A percentile compares a stretch with the other conserved stretches of the same genome.
These are phyloP conservation scores for Yamadazyma aaseri DNA, from an alignment of 1,139 yeast species.

Conservation along the genomic window DNA sequence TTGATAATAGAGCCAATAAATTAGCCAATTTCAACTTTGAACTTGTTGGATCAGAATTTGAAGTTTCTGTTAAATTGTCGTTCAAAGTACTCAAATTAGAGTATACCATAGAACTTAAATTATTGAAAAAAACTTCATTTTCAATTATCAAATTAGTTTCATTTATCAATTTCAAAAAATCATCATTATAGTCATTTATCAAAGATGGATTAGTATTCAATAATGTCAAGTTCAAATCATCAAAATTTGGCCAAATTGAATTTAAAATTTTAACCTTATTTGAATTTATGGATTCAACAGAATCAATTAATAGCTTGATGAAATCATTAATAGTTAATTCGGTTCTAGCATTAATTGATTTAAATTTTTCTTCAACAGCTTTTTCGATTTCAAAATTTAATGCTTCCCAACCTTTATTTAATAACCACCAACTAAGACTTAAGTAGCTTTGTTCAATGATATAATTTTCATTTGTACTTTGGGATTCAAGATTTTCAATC, in stretches of 20 bases:
- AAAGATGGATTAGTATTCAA: slow-evolving; percentile 46
- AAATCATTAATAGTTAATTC: slow-evolving; percentile 66
- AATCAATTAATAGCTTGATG: slow-evolving; percentile 22
- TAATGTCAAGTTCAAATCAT: slow-evolving; percentile 43
- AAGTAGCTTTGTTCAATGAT: slow-evolving; percentile 79
- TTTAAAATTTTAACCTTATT: slow-evolving; percentile 24
- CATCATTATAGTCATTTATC: slow-evolving; percentile 37
- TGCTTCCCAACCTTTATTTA: slow-evolving; percentile 79
- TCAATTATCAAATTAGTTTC: slow-evolving; percentile 40
- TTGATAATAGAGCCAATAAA: slow-evolving; percentile 63
- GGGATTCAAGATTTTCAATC: slow-evolving; percentile 21
- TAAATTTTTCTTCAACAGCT: slow-evolving; percentile 62
- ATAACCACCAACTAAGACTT: slow-evolving; percentile 91
- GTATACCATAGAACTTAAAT: slow-evolving; percentile 29
- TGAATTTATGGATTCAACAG: slow-evolving; percentile 20
- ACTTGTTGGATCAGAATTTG: slow-evolving; percentile 19
- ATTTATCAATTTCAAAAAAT: slow-evolving; percentile 44
- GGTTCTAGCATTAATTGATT: slow-evolving; percentile 65
- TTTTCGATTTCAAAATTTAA: slow-evolving; percentile 54
- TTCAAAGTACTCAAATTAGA: slow-evolving; percentile 31
- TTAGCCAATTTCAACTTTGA: slow-evolving; percentile 59
- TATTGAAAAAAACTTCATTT: slow-evolving; percentile 30
- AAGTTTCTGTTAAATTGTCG: slow-evolving; percentile 22
- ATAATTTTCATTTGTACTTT: slow-evolving; percentile 33
- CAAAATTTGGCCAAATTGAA: slow-evolving; percentile 42